A percentile compares a stretch with the other conserved stretches of the same genome.
phyloP scores from a whole-genome alignment of 495 filamentous ascomycete genomes.

The Podospora australis region DNA sequence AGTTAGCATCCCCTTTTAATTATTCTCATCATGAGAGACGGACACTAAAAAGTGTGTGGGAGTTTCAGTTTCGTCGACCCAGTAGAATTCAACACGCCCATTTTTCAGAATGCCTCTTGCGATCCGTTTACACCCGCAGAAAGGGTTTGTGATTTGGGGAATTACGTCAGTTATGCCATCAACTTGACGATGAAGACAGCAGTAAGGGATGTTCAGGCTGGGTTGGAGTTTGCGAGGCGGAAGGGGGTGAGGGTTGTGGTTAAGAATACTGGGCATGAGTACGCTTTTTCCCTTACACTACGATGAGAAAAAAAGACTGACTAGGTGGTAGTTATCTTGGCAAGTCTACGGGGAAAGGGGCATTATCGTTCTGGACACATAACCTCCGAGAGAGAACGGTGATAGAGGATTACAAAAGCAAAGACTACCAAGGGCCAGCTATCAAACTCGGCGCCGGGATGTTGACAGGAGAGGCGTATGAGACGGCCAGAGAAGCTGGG shows the following conservation, averaged over 20 bases:
- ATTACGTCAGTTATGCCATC: not conserved
- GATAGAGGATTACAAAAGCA: not conserved
- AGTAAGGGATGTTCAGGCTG: not conserved
- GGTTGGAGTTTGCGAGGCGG: not conserved
- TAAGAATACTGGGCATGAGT: not conserved
- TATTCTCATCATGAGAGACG: not conserved
- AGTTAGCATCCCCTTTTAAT: not conserved
- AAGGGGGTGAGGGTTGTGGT: not conserved
- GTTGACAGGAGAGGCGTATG: not conserved
- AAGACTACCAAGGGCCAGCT: not conserved
- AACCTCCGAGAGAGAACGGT: not conserved
- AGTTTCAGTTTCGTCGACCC: not conserved
- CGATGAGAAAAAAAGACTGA: too few species aligned
- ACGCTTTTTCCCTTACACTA: too few species aligned
- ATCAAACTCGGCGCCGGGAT: not conserved
- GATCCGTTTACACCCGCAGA: not conserved
- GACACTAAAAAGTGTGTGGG: not conserved
- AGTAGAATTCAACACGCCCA: not conserved
- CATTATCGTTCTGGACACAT: not conserved
- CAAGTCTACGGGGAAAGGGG: not conserved
- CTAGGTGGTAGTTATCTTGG: too few species aligned
- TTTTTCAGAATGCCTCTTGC: not conserved
- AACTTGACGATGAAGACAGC: not conserved
- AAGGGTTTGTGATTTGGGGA: not conserved
- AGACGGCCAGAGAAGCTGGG: not conserved